Conservation (phyloP, 106 monocot species). For the Platanthera guangdongensis region DNA sequence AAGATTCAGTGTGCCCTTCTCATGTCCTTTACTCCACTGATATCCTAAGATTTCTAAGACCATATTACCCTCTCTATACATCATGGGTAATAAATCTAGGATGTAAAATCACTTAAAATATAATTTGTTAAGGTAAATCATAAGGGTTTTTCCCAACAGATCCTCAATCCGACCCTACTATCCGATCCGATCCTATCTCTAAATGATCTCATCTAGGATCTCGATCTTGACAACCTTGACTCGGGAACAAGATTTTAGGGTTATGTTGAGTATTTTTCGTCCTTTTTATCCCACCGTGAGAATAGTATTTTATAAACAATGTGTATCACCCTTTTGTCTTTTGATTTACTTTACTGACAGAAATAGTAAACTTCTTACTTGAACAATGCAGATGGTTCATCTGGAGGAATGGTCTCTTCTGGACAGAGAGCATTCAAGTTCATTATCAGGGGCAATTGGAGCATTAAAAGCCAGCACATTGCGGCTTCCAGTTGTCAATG, state of each 20-base stretch:
- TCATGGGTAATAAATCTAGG: no score
- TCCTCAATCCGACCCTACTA: no score
- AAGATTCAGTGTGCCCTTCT: no score
- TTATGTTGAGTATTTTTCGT: background rate
- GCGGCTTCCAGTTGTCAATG: constrained; percentile 84
- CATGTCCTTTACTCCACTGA: no score
- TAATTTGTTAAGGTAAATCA: no score
- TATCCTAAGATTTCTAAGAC: no score
- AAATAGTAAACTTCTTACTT: constrained; percentile 3
- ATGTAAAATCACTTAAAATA: no score
- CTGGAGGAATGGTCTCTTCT: constrained; percentile 74
- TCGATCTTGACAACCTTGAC: no score
- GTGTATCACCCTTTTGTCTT: background rate
- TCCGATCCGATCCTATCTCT: no score
- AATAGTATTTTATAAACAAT: background rate
- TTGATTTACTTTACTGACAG: background rate
- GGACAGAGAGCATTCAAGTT: constrained; percentile 68
- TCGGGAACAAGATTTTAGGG: background rate
- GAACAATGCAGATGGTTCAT: constrained; percentile 54
- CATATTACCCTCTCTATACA: no score
- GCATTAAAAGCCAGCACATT: constrained; percentile 90
- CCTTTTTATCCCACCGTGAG: background rate
- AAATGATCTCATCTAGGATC: no score
- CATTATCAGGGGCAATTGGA: constrained; percentile 68
- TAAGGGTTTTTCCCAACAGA: no score